These are phyloP conservation scores for Plasmopara muralis DNA, from an alignment of 352 stramenopile genomes.

Conservation along the genomic window DNA sequence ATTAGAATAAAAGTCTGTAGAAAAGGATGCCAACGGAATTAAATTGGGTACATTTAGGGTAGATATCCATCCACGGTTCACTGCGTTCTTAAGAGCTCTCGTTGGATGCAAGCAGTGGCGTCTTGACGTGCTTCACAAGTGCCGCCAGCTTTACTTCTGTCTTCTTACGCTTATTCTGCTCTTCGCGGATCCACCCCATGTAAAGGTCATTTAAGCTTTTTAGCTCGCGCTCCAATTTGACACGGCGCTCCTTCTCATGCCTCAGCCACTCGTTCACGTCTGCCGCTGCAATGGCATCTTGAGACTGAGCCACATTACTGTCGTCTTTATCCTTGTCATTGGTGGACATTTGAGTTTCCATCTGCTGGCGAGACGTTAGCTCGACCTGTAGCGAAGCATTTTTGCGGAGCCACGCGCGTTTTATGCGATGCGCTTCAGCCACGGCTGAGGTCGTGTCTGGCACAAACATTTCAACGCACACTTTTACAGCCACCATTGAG, in stretches of 20 bases:
- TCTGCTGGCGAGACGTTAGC: constrained; percentile 46
- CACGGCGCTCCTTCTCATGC: constrained; percentile 59
- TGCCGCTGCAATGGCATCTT: constrained; percentile 25
- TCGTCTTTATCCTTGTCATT: constrained; percentile 10
- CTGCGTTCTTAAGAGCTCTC: too few species aligned
- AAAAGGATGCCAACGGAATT: constrained; percentile 5
- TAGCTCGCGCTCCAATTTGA: constrained; percentile 71
- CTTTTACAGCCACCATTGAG: constrained; percentile 68
- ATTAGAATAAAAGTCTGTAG: constrained; percentile 7
- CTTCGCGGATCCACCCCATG: constrained; percentile 78
- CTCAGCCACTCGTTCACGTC: constrained; percentile 67
- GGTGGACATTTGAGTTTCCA: constrained; percentile 20
- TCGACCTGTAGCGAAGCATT: constrained; percentile 69
- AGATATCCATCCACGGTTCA: constrained; percentile 2
- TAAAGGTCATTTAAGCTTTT: constrained; percentile 79
- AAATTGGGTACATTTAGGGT: constrained; percentile 5
- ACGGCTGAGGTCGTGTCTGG: constrained; percentile 60
- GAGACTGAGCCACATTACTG: background rate
- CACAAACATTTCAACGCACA: constrained; percentile 76
- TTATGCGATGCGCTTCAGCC: constrained; percentile 57
- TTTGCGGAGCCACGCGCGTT: constrained; percentile 57
- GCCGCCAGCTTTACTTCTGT: constrained; percentile 48
- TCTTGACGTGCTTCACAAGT: constrained; percentile 30
- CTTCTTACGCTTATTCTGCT: constrained; percentile 69
- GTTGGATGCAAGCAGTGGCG: constrained; percentile 4